Evolutionary conservation across 2,329 filamentous ascomycete genomes (phyloP).

Genomic region (Talaromyces sp.): DNA sequence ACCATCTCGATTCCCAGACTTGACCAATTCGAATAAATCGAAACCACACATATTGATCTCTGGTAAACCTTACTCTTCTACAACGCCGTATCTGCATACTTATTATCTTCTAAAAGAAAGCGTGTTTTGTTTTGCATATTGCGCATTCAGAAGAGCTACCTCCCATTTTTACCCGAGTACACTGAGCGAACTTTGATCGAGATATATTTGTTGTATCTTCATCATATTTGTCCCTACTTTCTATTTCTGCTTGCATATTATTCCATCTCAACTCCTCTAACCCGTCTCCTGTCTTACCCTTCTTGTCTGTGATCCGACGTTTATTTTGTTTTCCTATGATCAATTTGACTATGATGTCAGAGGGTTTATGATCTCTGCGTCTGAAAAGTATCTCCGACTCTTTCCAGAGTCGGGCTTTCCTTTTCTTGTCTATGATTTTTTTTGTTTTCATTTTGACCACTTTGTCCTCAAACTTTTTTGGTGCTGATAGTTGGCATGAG

Average conservation of each 20-base stretch:
- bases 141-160: slow-evolving; percentile 5
- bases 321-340: not conserved
- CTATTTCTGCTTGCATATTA: not conserved
- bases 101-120: slow-evolving; percentile 3
- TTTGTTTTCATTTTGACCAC: not conserved
- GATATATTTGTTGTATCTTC: slow-evolving; percentile 10
- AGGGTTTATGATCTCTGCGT: not conserved
- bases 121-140: slow-evolving; percentile 12
- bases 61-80: not conserved
- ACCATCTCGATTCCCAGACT: not conserved
- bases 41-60: not conserved
- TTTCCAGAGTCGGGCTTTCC: slow-evolving; percentile 5
- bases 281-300: not conserved
- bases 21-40: slow-evolving; percentile 1
- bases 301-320: not conserved
- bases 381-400: slow-evolving; percentile 11
- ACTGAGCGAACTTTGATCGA: slow-evolving; percentile 8
- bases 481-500: not conserved
- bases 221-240: not conserved
- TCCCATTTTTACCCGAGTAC: not conserved
- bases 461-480: not conserved
- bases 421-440: slow-evolving; percentile 10
- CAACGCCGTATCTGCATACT: slow-evolving; percentile 3
- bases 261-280: slow-evolving; percentile 13
- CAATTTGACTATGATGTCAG: not conserved